These are phyloP conservation scores for Globisporangium megalacanthum DNA, from an alignment of 352 stramenopile genomes.

Conservation along the genomic window DNA sequence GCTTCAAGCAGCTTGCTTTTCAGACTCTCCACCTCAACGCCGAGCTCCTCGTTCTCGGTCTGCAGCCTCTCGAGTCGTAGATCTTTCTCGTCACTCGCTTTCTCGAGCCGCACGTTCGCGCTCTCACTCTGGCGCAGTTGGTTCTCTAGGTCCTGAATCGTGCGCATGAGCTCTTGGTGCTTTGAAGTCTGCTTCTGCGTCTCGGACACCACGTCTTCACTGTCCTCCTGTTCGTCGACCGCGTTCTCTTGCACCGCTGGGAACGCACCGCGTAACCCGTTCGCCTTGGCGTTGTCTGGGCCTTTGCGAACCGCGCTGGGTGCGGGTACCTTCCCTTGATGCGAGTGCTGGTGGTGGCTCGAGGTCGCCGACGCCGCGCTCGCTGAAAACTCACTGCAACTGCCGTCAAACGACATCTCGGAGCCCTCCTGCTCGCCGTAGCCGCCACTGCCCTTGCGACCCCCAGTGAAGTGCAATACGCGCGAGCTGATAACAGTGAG, in stretches of 20 bases:
- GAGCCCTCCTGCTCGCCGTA: constrained; percentile 16
- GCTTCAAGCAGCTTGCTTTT: constrained; percentile 6
- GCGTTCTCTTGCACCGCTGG: constrained; percentile 13
- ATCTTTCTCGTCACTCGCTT: constrained; percentile 40
- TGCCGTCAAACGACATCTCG: constrained; percentile 50
- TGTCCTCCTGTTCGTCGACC: constrained; percentile 5
- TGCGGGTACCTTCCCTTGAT: constrained; percentile 9
- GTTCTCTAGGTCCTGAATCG: constrained; percentile 43
- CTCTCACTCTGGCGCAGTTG: constrained; percentile 48
- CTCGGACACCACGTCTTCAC: constrained; percentile 8
- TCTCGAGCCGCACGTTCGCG: constrained; percentile 53
- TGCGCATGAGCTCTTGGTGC: constrained; percentile 35
- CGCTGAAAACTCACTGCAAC: constrained; percentile 51
- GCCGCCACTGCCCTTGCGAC: constrained; percentile 9
- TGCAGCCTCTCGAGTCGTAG: constrained; percentile 36
- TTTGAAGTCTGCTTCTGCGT: constrained; percentile 10
- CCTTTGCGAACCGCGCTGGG: constrained; percentile 8
- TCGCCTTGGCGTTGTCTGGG: constrained; percentile 11
- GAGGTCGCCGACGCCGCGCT: constrained; percentile 47
- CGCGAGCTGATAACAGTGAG: constrained; percentile 50
- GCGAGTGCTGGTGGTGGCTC: constrained; percentile 12
- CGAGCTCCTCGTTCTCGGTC: constrained; percentile 29
- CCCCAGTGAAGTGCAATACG: constrained; percentile 19
- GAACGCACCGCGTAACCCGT: constrained; percentile 8
- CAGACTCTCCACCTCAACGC: constrained; percentile 15